These are phyloP conservation scores for Xylaria cubensis DNA, from an alignment of 495 filamentous ascomycete species.

Conservation along the genomic window DNA sequence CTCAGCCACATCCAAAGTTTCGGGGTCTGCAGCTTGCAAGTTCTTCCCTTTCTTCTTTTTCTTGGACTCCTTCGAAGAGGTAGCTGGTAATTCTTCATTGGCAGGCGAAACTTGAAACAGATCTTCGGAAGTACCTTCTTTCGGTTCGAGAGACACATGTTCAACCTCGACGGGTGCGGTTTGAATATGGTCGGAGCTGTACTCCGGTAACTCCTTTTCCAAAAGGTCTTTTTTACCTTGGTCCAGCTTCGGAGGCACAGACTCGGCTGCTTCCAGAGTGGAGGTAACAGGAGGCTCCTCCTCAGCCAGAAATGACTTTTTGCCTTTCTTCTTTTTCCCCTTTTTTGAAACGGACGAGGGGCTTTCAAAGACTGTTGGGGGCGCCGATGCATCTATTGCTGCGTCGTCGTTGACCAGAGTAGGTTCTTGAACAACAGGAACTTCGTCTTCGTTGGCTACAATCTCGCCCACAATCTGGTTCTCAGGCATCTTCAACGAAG, in stretches of 20 bases:
- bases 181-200: not conserved
- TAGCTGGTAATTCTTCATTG: not conserved
- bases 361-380: not conserved
- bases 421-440: not conserved
- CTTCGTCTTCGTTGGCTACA: not conserved
- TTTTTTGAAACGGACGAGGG: not conserved
- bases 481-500: not conserved
- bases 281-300: slow-evolving; percentile 19
- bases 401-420: not conserved
- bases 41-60: slow-evolving; percentile 29
- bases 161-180: not conserved
- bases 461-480: not conserved
- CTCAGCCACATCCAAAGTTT: not conserved
- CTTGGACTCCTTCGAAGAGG: slow-evolving; percentile 34
- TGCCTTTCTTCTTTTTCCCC: slow-evolving; percentile 23
- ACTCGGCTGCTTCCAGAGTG: slow-evolving; percentile 25
- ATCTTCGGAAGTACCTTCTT: slow-evolving; percentile 10
- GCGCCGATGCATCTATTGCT: not conserved
- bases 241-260: slow-evolving; percentile 17
- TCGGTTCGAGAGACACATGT: not conserved
- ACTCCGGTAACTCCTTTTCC: not conserved
- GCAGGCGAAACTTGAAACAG: not conserved
- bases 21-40: not conserved
- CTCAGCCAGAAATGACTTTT: slow-evolving; percentile 21
- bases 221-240: slow-evolving; percentile 17